A percentile compares a stretch with the other conserved stretches of the same genome.
Evolutionary conservation across 169 alveolate species (phyloP).

Genomic region (Eimeria falciformis): DNA sequence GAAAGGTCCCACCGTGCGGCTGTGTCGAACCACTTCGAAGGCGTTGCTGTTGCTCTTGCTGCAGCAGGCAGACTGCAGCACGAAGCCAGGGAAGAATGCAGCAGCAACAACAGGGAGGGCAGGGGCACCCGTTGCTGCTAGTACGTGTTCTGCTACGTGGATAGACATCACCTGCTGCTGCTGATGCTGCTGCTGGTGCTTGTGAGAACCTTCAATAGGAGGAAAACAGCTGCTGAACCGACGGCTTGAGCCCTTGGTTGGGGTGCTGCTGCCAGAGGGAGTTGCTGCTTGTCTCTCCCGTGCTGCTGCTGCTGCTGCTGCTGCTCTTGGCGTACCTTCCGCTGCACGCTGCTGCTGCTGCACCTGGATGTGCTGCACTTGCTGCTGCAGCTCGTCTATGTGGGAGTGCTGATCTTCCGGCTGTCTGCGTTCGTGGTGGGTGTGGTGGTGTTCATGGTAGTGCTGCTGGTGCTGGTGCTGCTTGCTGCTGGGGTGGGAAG

Average conservation of each 20-base stretch:
- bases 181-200: constrained; percentile 52
- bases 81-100: constrained; percentile 51
- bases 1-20: constrained; percentile 7
- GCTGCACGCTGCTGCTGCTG: neutral
- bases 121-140: constrained; percentile 44
- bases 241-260: constrained; percentile 15
- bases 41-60: constrained; percentile 61
- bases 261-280: constrained; percentile 15
- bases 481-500: constrained; percentile 32
- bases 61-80: constrained; percentile 43
- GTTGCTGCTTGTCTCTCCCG: constrained; percentile 26
- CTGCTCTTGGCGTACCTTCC: neutral
- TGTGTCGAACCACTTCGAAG: constrained; percentile 26
- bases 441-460: neutral
- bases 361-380: neutral
- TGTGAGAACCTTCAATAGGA: neutral
- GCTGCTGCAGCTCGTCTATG: constrained; percentile 4
- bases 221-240: constrained; percentile 58
- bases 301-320: constrained; percentile 18
- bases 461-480: constrained; percentile 9
- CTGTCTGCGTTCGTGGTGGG: neutral
- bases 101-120: constrained; percentile 59
- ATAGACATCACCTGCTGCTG: constrained; percentile 25
- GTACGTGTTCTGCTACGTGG: constrained; percentile 47
- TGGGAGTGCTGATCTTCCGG: neutral